Evolutionary conservation across 2,329 filamentous ascomycete species (phyloP).

Genomic region (Septoria linicola): DNA sequence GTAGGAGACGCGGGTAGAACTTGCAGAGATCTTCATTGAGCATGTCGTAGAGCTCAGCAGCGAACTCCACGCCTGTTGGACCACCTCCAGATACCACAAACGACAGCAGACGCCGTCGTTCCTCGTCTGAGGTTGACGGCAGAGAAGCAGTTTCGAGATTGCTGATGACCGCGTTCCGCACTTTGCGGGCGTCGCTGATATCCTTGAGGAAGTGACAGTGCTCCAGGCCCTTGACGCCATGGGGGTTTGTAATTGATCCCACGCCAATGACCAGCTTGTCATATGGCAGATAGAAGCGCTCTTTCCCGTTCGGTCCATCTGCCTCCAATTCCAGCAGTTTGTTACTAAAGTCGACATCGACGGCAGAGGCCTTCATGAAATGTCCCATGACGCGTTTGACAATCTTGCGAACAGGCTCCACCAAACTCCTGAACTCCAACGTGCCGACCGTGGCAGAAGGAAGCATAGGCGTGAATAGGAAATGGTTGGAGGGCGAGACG

Average conservation of each 20-base stretch:
- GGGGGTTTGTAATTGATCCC: slow-evolving; percentile 87
- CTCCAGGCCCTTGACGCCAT: slow-evolving; percentile 92
- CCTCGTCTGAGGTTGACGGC: slow-evolving; percentile 87
- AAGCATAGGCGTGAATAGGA: slow-evolving; percentile 96
- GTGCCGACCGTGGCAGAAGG: slow-evolving; percentile 96
- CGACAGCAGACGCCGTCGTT: slow-evolving; percentile 81
- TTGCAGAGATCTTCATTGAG: slow-evolving; percentile 87
- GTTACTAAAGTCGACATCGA: slow-evolving; percentile 86
- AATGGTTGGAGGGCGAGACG: slow-evolving; percentile 92
- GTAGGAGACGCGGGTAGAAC: slow-evolving; percentile 83
- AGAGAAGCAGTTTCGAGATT: slow-evolving; percentile 90
- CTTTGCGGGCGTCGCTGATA: slow-evolving; percentile 84
- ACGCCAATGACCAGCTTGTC: slow-evolving; percentile 94
- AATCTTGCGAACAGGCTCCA: slow-evolving; percentile 89
- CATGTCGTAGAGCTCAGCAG: slow-evolving; percentile 92
- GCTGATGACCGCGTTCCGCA: slow-evolving; percentile 81
- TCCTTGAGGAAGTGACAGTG: slow-evolving; percentile 95
- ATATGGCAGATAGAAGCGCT: slow-evolving; percentile 90
- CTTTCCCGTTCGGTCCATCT: slow-evolving; percentile 65
- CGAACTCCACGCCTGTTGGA: slow-evolving; percentile 95
- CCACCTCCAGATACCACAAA: slow-evolving; percentile 96
- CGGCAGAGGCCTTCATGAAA: slow-evolving; percentile 82
- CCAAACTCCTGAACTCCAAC: slow-evolving; percentile 81
- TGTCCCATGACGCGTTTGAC: slow-evolving; percentile 76
- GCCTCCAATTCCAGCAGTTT: slow-evolving; percentile 88